Conservation (phyloP, 805 yeast species). For the Kuraishia capsulata region DNA sequence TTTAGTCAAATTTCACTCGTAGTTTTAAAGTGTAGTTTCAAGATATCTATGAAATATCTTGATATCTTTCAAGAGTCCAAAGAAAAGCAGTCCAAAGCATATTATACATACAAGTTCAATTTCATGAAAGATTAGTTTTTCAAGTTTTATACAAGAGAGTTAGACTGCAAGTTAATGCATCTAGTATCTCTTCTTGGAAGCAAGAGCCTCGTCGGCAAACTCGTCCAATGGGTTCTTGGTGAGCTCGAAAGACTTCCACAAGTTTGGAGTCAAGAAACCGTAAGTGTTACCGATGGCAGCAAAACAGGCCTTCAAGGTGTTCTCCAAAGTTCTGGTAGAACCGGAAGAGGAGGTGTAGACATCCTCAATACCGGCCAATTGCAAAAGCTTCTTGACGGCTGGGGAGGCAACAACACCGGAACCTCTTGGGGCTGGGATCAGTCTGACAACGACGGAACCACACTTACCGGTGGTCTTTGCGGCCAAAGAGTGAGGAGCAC, state of each 20-base stretch:
- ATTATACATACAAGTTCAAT: no score
- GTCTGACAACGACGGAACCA: constrained; percentile 98
- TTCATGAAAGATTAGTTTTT: no score
- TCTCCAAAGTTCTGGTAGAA: constrained; percentile 98
- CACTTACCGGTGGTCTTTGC: constrained; percentile 99
- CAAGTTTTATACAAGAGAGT: no score
- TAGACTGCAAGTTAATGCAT: constrained; percentile 8
- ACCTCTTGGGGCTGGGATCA: constrained; percentile 99
- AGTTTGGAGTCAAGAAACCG: constrained; percentile 99
- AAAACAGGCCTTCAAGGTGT: constrained; percentile 99
- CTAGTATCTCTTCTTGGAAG: constrained; percentile 70
- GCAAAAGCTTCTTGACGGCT: constrained; percentile 97
- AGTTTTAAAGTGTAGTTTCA: no score
- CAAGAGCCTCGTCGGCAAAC: constrained; percentile 79
- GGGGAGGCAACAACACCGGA: constrained; percentile 99
- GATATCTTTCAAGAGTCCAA: no score
- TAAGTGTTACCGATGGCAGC: constrained; percentile 99
- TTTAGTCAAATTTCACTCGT: no score
- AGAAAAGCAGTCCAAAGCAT: no score
- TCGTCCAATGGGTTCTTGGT: constrained; percentile 91
- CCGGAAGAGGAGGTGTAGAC: constrained; percentile 98
- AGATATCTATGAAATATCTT: no score
- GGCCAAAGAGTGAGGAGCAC: constrained; percentile 98
- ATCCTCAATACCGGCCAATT: constrained; percentile 99
- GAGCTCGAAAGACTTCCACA: constrained; percentile 85